Conservation (phyloP, 2,329 filamentous ascomycete species). For the Trichoderma oligosporum region DNA sequence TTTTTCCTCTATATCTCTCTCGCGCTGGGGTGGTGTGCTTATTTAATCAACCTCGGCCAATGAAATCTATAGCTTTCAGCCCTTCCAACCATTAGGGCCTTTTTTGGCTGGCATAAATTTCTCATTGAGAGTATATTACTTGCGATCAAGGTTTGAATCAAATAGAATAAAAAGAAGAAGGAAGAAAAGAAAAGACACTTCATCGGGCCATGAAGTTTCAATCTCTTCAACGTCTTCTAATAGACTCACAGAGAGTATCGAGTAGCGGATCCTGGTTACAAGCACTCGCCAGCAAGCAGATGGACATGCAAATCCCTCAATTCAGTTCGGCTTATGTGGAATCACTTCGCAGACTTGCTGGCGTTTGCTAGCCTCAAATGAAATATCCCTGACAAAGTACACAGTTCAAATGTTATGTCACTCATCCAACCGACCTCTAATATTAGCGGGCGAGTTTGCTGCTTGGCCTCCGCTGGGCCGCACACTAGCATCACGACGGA, state of each 20-base stretch:
- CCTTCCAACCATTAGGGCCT: neutral
- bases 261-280: no score
- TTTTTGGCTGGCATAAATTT: neutral
- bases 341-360: conserved; percentile 18
- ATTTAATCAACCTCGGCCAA: neutral
- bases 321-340: no score
- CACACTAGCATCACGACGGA: neutral
- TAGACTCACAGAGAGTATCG: neutral
- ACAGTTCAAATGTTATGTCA: no score
- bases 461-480: neutral
- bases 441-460: conserved; percentile 5
- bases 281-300: neutral
- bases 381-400: no score
- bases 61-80: neutral
- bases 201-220: no score
- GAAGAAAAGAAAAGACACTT: no score
- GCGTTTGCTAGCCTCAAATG: neutral
- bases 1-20: neutral
- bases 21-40: neutral
- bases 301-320: conserved; percentile 6
- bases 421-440: neutral
- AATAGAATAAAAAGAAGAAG: no score
- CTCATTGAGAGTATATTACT: no score
- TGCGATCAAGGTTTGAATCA: no score
- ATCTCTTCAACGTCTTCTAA: neutral